Conservation (phyloP, 176 grass and related monocot genomes). For the Phoenix roebelenii region DNA sequence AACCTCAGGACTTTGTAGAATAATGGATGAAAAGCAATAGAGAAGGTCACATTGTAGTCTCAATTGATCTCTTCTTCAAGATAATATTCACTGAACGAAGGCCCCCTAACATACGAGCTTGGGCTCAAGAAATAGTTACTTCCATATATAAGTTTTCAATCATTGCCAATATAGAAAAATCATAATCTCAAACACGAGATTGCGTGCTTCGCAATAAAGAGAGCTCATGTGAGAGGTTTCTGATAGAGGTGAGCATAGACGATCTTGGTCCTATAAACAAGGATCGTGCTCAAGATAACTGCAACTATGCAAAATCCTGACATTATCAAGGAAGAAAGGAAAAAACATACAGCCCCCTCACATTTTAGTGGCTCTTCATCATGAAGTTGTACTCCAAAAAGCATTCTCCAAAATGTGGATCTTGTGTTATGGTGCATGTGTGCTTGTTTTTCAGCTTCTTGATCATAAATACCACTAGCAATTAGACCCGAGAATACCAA, state of each 20-base stretch:
- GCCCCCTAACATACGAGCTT: too few relatives aligned
- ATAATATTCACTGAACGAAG: too few relatives aligned
- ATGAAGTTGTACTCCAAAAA: not conserved
- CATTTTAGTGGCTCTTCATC: not conserved
- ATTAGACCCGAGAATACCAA: not conserved
- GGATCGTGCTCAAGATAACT: slow-evolving; percentile 3
- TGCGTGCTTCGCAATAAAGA: too few relatives aligned
- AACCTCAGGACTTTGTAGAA: too few relatives aligned
- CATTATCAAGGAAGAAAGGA: slow-evolving; percentile 8
- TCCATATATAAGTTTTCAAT: too few relatives aligned
- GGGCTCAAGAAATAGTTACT: too few relatives aligned
- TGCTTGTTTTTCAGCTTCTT: slow-evolving; percentile 3
- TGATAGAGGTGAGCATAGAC: slow-evolving; percentile 5
- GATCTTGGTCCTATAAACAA: slow-evolving; percentile 2
- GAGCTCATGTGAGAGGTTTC: too few relatives aligned
- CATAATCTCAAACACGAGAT: too few relatives aligned
- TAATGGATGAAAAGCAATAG: too few relatives aligned
- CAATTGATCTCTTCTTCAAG: too few relatives aligned
- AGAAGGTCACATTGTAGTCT: too few relatives aligned
- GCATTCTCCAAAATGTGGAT: not conserved
- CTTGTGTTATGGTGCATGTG: not conserved
- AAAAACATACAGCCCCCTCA: slow-evolving; percentile 4
- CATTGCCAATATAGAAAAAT: too few relatives aligned
- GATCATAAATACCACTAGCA: slow-evolving; percentile 1
- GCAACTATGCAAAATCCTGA: not conserved